Conservation (phyloP, 2,329 filamentous ascomycete species). For the Pyrenophora teres region DNA sequence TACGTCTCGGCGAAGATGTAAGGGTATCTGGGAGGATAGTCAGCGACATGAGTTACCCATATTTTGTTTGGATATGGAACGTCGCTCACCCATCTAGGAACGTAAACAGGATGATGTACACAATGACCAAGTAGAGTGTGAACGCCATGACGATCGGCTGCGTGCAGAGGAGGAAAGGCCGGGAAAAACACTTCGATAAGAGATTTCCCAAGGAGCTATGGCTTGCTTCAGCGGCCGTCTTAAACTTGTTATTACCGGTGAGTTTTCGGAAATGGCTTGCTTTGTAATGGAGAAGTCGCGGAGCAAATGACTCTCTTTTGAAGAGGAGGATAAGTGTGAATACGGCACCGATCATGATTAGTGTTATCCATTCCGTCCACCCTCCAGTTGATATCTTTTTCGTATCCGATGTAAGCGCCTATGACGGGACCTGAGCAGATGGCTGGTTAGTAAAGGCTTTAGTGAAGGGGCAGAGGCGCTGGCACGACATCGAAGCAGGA, state of each 20-base stretch:
- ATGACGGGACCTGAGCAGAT: constrained; percentile 52
- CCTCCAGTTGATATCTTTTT: constrained; percentile 26
- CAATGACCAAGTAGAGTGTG: constrained; percentile 58
- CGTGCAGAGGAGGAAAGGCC: constrained; percentile 51
- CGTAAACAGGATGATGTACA: constrained; percentile 61
- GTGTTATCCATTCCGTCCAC: constrained; percentile 34
- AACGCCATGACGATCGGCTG: constrained; percentile 56
- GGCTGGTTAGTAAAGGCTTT: background rate
- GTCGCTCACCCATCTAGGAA: constrained; percentile 57
- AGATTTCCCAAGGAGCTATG: constrained; percentile 45
- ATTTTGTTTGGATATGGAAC: background rate
- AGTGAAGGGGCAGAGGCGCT: too few species aligned
- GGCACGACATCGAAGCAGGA: background rate
- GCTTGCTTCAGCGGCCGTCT: constrained; percentile 53
- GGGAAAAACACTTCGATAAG: constrained; percentile 41
- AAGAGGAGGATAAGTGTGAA: constrained; percentile 19
- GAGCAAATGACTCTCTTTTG: constrained; percentile 30
- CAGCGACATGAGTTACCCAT: background rate
- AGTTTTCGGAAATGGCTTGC: constrained; percentile 35
- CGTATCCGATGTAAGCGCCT: constrained; percentile 30
- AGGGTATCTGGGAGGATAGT: constrained; percentile 15
- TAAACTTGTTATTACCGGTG: constrained; percentile 50
- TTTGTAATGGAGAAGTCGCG: constrained; percentile 40
- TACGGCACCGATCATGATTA: constrained; percentile 27
- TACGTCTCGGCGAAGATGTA: constrained; percentile 59